Percentiles rank a stretch among this genome's conserved stretches.
Conservation (phyloP, 2,329 filamentous ascomycete species). For the Sclerotinia subarctica region DNA sequence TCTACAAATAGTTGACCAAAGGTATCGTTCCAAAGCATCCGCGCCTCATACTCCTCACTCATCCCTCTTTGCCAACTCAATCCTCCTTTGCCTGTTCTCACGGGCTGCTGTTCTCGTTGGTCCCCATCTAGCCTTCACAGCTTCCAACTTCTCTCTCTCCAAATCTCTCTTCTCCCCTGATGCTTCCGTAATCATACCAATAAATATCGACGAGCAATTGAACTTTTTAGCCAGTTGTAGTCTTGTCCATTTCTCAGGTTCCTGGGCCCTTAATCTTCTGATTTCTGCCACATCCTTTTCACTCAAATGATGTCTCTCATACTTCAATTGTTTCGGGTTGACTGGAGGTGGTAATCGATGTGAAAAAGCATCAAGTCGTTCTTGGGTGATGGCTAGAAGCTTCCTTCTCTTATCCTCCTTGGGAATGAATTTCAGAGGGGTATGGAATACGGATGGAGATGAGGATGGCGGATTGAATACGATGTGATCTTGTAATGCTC, state of each 20-base stretch:
- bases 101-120: conserved; percentile 52
- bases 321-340: conserved; percentile 23
- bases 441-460: conserved; percentile 57
- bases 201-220: conserved; percentile 54
- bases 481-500: conserved; percentile 45
- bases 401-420: conserved; percentile 40
- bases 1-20: neutral
- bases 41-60: conserved; percentile 24
- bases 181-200: conserved; percentile 56
- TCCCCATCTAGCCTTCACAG: conserved; percentile 55
- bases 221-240: conserved; percentile 52
- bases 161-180: conserved; percentile 45
- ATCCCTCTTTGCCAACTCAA: conserved; percentile 36
- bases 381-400: conserved; percentile 31
- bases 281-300: conserved; percentile 58
- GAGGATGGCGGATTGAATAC: conserved; percentile 58
- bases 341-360: conserved; percentile 34
- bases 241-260: conserved; percentile 56
- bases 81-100: conserved; percentile 54
- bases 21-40: neutral
- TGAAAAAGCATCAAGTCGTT: conserved; percentile 22
- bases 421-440: conserved; percentile 65
- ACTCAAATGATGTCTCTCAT: conserved; percentile 49
- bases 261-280: conserved; percentile 49
- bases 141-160: conserved; percentile 46